Base-by-base conservation (phyloP, 2,329 filamentous ascomycete species). In the Arthroderma sp. region DNA sequence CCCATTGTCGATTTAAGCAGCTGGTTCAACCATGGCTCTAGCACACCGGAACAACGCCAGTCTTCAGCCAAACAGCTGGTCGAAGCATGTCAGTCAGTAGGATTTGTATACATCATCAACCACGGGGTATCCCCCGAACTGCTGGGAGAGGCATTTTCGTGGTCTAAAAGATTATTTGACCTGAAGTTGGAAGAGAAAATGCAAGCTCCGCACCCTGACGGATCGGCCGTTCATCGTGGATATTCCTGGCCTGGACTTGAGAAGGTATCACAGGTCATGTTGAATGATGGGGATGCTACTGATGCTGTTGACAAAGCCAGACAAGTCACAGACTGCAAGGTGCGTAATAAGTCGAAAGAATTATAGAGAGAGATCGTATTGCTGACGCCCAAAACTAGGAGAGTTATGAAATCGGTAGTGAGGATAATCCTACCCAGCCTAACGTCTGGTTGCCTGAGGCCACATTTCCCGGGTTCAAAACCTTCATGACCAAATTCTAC, bases 231-330 rank as follows among this genome's bases (percentile, higher is more conserved):
- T 2, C 71, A 76, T 53, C 64, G 72, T 38, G 73, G 73, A n/a
- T 76, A 76, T 51, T 74, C 71, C 1, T 72, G 70, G 64, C 71
- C 71, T 0, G 72, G 72, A 0, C 50, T 72, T 41, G 72, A 76
- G 55, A 74, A 75, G 50, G 71, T 72, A 3, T 70, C 69, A 6
- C 68, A 70, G 50, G 62, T 63, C 4, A 64, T 68, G 10, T 22
- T 22, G 15, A 58, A 56, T 36, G 65, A 63, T 1, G 61, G 52
- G 28, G 57, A 64, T 5, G 64, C 71, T 30, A 60, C 67, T n/a
- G 60, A 62, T 22, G 15, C 15, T 22, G 15, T 22, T 22, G 15
- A 22, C 15, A 61, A 66, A 46, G 52, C 71, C 45, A 60, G 71
- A 43, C 63, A 67, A 40, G 55, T 73, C 2, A 59, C 59, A n/a